Conservation (phyloP, 139 green algal species). For the Gonium pectorale region DNA sequence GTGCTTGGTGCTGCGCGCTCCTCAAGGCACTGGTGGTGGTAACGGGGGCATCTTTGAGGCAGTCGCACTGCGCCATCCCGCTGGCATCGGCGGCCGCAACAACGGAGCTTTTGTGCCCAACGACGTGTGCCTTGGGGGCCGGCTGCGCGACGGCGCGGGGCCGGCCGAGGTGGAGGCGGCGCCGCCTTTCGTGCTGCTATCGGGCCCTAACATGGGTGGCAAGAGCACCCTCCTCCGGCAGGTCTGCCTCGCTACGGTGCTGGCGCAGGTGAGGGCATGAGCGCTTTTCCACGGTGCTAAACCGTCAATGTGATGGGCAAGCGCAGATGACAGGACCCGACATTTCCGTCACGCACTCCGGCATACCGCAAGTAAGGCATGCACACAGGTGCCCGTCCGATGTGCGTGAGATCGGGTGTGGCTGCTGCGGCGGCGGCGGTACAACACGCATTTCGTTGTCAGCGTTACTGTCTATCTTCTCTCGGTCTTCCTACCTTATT, state of each 20-base stretch:
- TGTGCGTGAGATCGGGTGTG: too few relatives aligned
- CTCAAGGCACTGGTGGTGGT: neutral
- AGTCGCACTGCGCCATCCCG: conserved; percentile 81
- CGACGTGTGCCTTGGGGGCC: conserved; percentile 86
- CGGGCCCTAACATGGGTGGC: conserved; percentile 98
- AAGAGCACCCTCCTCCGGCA: conserved; percentile 96
- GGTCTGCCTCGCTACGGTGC: conserved; percentile 88
- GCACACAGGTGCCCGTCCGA: too few relatives aligned
- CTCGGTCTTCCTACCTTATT: too few relatives aligned
- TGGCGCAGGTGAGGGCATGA: conserved; percentile 85
- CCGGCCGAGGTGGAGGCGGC: neutral
- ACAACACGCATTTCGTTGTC: too few relatives aligned
- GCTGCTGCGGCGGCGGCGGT: too few relatives aligned
- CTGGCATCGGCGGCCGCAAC: conserved; percentile 55
- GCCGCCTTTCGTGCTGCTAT: conserved; percentile 82
- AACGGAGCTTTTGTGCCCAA: conserved; percentile 95
- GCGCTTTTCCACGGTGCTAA: too few relatives aligned
- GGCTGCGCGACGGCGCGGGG: neutral
- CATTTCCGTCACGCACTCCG: too few relatives aligned
- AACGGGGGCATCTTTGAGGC: conserved; percentile 60
- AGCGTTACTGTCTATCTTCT: too few relatives aligned
- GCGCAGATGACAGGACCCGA: too few relatives aligned
- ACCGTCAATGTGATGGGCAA: too few relatives aligned
- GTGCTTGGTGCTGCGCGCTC: conserved; percentile 1
- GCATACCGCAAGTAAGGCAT: too few relatives aligned